Percentiles rank a stretch among this genome's conserved stretches.
Evolutionary conservation across 1,139 yeast species (phyloP).

Genomic region (Sugiyamaella pinicola): DNA sequence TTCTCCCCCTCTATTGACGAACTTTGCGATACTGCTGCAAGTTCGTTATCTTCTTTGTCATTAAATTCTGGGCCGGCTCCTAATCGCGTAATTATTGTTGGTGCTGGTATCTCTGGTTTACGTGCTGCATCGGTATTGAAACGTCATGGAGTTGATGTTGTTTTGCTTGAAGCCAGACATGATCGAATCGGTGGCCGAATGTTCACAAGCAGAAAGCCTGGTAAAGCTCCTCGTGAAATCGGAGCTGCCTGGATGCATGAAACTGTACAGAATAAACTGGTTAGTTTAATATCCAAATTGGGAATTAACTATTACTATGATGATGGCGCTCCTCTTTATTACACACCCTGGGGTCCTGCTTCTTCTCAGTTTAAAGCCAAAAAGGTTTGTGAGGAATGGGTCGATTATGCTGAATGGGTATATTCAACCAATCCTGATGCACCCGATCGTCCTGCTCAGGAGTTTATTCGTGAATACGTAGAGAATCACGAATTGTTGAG

Average conservation of each 20-base stretch:
- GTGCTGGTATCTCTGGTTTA: conserved; percentile 79
- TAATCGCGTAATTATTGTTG: conserved; percentile 54
- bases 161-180: conserved; percentile 56
- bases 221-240: conserved; percentile 36
- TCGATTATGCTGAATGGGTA: conserved; percentile 59
- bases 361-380: conserved; percentile 44
- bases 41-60: conserved; percentile 23
- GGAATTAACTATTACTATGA: conserved; percentile 49
- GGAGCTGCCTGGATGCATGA: conserved; percentile 89
- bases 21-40: conserved; percentile 20
- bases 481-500: conserved; percentile 51
- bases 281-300: conserved; percentile 54
- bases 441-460: conserved; percentile 55
- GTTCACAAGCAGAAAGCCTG: conserved; percentile 42
- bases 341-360: conserved; percentile 41
- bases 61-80: conserved; percentile 17
- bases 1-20: conserved; percentile 16
- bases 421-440: conserved; percentile 53
- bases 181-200: conserved; percentile 61
- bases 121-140: conserved; percentile 65
- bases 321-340: conserved; percentile 46
- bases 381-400: conserved; percentile 59
- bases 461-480: conserved; percentile 54
- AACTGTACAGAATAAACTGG: conserved; percentile 63
- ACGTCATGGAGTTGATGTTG: conserved; percentile 45